Evolutionary conservation across 2,329 filamentous ascomycete genomes (phyloP).

Genomic region (Piedraia hortae): DNA sequence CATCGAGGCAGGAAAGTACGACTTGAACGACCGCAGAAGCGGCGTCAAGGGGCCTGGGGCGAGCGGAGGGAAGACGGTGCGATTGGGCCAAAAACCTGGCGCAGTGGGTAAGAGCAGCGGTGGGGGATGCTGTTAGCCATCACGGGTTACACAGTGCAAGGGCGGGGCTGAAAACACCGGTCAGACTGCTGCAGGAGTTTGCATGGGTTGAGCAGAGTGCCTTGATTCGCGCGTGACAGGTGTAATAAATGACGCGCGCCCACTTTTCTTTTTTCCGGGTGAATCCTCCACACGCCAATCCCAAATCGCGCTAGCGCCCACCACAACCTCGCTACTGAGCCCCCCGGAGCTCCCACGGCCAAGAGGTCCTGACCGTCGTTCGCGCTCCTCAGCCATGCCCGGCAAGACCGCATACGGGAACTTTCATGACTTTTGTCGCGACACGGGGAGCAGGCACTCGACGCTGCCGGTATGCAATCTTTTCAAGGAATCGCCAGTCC

Average conservation of each 20-base stretch:
- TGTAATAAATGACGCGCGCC: no score
- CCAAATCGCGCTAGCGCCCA: no score
- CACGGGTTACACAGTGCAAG: no score
- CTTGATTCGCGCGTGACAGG: no score
- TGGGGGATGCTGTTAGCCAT: no score
- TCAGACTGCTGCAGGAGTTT: no score
- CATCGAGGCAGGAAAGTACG: slow-evolving; percentile 82
- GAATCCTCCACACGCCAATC: no score
- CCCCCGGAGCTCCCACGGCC: not conserved
- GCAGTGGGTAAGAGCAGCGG: no score
- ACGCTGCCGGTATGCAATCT: slow-evolving; percentile 28
- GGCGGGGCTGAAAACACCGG: no score
- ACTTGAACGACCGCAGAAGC: slow-evolving; percentile 72
- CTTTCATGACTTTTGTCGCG: slow-evolving; percentile 21
- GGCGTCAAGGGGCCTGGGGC: slow-evolving; percentile 52
- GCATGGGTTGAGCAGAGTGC: no score
- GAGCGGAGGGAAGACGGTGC: slow-evolving; percentile 19
- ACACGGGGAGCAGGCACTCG: slow-evolving; percentile 16
- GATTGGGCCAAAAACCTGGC: no score
- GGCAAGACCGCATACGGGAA: slow-evolving; percentile 10
- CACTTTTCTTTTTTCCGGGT: no score
- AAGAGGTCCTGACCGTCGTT: not conserved
- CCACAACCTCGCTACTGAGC: slow-evolving; percentile 1
- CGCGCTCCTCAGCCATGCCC: not conserved
- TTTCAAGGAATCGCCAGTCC: slow-evolving; percentile 30